phyloP scores from a whole-genome alignment of 768 basidiomycete species.

The Piloderma croceum region DNA sequence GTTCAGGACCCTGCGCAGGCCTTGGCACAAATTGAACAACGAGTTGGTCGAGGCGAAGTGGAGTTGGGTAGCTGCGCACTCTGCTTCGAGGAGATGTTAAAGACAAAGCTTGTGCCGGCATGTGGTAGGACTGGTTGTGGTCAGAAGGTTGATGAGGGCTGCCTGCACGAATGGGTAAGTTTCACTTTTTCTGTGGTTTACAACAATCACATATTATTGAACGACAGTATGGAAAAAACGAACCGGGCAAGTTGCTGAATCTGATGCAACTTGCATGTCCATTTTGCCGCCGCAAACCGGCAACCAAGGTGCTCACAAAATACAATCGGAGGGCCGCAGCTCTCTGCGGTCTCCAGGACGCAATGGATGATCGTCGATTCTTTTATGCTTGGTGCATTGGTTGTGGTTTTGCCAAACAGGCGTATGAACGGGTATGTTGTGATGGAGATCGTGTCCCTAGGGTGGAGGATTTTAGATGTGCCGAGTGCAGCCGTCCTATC shows the following conservation, averaged over 20 bases:
- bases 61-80: constrained; percentile 19
- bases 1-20: constrained; percentile 9
- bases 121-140: constrained; percentile 23
- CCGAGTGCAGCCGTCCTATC: too few relatives aligned
- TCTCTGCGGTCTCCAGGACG: constrained; percentile 18
- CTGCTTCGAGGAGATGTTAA: constrained; percentile 22
- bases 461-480: constrained; percentile 13
- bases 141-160: constrained; percentile 19
- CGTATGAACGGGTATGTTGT: constrained; percentile 17
- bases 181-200: background rate
- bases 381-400: constrained; percentile 25
- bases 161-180: constrained; percentile 22
- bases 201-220: background rate
- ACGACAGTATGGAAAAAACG: constrained; percentile 20
- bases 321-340: constrained; percentile 17
- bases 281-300: constrained; percentile 23
- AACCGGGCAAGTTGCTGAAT: constrained; percentile 22
- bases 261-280: constrained; percentile 23
- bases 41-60: constrained; percentile 20
- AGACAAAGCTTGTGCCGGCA: constrained; percentile 17
- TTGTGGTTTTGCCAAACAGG: constrained; percentile 20
- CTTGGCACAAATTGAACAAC: constrained; percentile 9
- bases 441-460: constrained; percentile 13
- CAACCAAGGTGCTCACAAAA: constrained; percentile 16
- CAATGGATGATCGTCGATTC: constrained; percentile 21